These are phyloP conservation scores for Rhodocollybia butyracea DNA, from an alignment of 768 basidiomycete species.

Conservation along the genomic window DNA sequence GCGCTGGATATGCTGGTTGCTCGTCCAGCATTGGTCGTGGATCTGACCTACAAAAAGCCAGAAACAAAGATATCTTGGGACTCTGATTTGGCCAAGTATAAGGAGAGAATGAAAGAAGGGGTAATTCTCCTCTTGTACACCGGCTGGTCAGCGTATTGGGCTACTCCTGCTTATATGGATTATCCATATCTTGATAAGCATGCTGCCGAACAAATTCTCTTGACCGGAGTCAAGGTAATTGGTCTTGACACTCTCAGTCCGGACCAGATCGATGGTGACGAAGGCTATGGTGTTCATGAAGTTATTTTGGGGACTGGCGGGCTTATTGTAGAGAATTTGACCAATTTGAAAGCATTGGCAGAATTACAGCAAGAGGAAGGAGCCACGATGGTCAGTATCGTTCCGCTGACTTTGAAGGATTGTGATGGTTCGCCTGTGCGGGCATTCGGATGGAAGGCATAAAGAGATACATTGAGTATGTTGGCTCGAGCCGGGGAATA, in stretches of 20 bases:
- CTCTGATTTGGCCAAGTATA: slow-evolving; percentile 35
- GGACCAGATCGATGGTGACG: slow-evolving; percentile 46
- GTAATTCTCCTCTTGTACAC: slow-evolving; percentile 58
- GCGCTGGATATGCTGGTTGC: slow-evolving; percentile 51
- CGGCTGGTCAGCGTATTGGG: slow-evolving; percentile 63
- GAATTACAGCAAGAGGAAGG: slow-evolving; percentile 23
- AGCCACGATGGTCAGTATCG: slow-evolving; percentile 44
- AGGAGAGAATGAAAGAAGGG: slow-evolving; percentile 33
- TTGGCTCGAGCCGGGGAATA: no score
- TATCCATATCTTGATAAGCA: slow-evolving; percentile 62
- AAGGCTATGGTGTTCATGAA: slow-evolving; percentile 55
- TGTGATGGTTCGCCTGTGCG: slow-evolving; percentile 72
- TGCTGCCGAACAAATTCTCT: slow-evolving; percentile 47
- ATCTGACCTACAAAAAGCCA: slow-evolving; percentile 41
- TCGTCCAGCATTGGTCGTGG: slow-evolving; percentile 47
- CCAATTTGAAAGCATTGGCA: slow-evolving; percentile 36
- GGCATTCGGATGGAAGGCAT: slow-evolving; percentile 60
- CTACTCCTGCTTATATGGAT: slow-evolving; percentile 45
- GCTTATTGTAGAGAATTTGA: slow-evolving; percentile 71
- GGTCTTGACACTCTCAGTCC: slow-evolving; percentile 67
- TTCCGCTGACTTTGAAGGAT: slow-evolving; percentile 55
- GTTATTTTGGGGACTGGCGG: slow-evolving; percentile 57
- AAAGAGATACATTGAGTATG: no score
- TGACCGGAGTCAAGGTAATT: slow-evolving; percentile 51
- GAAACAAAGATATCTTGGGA: slow-evolving; percentile 57